A percentile compares a stretch with the other conserved stretches of the same genome.
These are phyloP conservation scores for Epicoccum nigrum DNA, from an alignment of 2,329 filamentous ascomycete species.

Conservation along the genomic window DNA sequence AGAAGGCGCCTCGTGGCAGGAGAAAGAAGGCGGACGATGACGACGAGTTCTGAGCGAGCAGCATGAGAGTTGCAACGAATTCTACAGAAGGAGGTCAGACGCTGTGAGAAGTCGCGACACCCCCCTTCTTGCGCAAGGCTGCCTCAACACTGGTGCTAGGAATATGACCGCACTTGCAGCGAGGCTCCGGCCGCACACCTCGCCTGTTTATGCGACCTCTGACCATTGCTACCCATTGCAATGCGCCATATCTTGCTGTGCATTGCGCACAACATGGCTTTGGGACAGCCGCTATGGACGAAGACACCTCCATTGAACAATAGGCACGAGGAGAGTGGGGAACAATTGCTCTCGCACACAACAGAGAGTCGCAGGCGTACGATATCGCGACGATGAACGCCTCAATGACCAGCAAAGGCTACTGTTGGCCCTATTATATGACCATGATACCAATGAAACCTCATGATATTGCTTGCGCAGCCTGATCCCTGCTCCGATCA, in stretches of 20 bases:
- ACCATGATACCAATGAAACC: constrained; percentile 16
- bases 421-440: not conserved
- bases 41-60: constrained; percentile 40
- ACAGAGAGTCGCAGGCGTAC: not conserved
- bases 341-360: not conserved
- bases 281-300: not conserved
- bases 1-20: constrained; percentile 47
- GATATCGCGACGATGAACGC: not conserved
- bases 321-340: not conserved
- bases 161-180: not conserved
- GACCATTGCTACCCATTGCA: not conserved
- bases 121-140: not conserved
- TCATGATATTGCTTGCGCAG: not conserved
- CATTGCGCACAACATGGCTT: no score
- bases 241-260: not conserved
- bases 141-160: not conserved
- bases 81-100: not conserved
- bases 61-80: not conserved
- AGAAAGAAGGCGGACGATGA: constrained; percentile 49
- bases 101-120: not conserved
- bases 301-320: not conserved
- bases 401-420: not conserved
- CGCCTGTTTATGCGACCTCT: not conserved
- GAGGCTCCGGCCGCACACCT: not conserved
- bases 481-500: not conserved